These are phyloP conservation scores for Wallacemonas sp. DNA, from an alignment of 208 protist species.

Conservation along the genomic window DNA sequence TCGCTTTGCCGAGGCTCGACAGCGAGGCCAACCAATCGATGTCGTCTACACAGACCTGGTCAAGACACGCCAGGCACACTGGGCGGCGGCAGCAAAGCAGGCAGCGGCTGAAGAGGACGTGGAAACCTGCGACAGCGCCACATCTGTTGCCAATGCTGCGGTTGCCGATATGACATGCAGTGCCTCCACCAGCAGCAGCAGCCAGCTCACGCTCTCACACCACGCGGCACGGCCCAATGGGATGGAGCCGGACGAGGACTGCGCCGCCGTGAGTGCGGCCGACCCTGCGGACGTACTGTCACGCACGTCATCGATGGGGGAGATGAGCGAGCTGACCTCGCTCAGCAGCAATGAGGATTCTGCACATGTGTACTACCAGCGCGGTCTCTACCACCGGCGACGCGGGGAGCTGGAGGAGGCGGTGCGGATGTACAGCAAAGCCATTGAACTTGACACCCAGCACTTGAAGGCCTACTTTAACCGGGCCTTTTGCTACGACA, in stretches of 20 bases:
- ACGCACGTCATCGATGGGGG: slow-evolving; percentile 5
- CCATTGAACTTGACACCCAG: slow-evolving; percentile 59
- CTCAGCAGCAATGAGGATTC: slow-evolving; percentile 9
- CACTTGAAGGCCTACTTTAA: slow-evolving; percentile 93
- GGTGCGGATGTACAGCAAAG: slow-evolving; percentile 80
- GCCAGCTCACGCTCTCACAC: neutral
- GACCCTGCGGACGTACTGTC: slow-evolving; percentile 4
- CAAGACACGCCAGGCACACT: neutral
- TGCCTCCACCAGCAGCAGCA: neutral
- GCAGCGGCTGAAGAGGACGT: neutral
- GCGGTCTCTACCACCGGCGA: slow-evolving; percentile 60
- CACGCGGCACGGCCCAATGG: neutral
- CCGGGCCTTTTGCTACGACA: slow-evolving; percentile 80
- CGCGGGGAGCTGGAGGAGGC: slow-evolving; percentile 71
- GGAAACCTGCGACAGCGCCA: neutral
- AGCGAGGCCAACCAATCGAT: slow-evolving; percentile 19
- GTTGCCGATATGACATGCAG: slow-evolving; percentile 7
- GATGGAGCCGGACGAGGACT: slow-evolving; percentile 1
- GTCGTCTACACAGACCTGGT: slow-evolving; percentile 1
- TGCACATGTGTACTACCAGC: slow-evolving; percentile 68
- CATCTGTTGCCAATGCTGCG: neutral
- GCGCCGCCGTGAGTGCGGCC: neutral
- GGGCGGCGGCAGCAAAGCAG: too few relatives aligned
- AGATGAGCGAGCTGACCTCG: neutral
- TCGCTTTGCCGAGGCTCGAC: slow-evolving; percentile 16